These are phyloP conservation scores for Cryomyces antarcticus DNA, from an alignment of 495 filamentous ascomycete genomes.

Conservation along the genomic window DNA sequence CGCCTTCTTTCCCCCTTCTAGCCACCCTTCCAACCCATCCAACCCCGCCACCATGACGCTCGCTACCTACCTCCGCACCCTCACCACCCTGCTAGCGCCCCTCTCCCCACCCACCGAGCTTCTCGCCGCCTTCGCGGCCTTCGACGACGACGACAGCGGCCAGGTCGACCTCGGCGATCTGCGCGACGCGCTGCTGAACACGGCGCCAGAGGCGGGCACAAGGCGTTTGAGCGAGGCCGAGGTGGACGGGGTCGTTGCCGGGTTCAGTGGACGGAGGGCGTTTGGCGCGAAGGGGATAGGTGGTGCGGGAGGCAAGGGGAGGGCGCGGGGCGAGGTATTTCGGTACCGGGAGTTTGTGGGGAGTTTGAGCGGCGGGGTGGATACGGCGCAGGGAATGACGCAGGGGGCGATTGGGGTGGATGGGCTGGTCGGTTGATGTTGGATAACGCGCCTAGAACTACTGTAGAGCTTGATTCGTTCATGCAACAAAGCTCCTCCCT, in stretches of 20 bases:
- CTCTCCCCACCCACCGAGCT: slow-evolving; percentile 61
- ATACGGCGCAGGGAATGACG: neutral
- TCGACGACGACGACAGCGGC: slow-evolving; percentile 88
- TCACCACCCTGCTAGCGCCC: slow-evolving; percentile 48
- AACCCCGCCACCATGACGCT: slow-evolving; percentile 35
- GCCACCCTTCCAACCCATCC: slow-evolving; percentile 29
- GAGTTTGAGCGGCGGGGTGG: slow-evolving; percentile 19
- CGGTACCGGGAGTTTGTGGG: slow-evolving; percentile 59
- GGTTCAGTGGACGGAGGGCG: slow-evolving; percentile 62
- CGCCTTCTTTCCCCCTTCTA: slow-evolving; percentile 38
- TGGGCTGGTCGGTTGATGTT: too few species aligned
- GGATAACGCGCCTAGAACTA: too few species aligned
- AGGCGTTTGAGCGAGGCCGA: slow-evolving; percentile 46
- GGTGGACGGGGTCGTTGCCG: slow-evolving; percentile 62
- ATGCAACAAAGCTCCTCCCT: too few species aligned
- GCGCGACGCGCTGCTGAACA: slow-evolving; percentile 62
- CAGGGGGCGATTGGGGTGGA: too few species aligned
- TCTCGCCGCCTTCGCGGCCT: slow-evolving; percentile 71
- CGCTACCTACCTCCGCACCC: slow-evolving; percentile 58
- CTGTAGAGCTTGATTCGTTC: too few species aligned
- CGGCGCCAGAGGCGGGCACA: slow-evolving; percentile 55
- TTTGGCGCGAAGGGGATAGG: slow-evolving; percentile 36
- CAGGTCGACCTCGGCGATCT: slow-evolving; percentile 73
- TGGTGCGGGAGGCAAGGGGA: slow-evolving; percentile 24
- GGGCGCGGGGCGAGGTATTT: slow-evolving; percentile 45